These are phyloP conservation scores for Coemansia sp. DNA, from an alignment of 192 early-diverging fungal species.

Conservation along the genomic window DNA sequence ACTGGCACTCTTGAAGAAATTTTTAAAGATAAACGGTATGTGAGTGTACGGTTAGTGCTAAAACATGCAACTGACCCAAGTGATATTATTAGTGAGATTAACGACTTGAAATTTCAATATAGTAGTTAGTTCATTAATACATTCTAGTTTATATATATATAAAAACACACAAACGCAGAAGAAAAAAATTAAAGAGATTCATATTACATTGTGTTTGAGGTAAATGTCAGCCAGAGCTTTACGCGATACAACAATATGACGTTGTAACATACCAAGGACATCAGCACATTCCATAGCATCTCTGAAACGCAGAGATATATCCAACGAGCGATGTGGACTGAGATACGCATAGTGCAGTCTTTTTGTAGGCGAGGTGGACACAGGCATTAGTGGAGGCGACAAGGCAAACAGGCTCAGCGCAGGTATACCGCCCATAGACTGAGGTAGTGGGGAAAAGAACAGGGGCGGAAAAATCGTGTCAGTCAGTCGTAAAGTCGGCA, in stretches of 20 bases:
- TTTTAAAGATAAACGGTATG: neutral
- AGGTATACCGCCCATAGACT: constrained; percentile 36
- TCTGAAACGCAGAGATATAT: constrained; percentile 30
- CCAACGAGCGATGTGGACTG: constrained; percentile 16
- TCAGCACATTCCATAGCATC: constrained; percentile 12
- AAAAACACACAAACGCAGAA: neutral
- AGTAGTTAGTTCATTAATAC: neutral
- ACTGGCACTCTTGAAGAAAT: too few species aligned
- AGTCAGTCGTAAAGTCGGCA: constrained; percentile 11
- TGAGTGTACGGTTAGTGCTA: too few species aligned
- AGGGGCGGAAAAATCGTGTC: constrained; percentile 35
- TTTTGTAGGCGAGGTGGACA: neutral
- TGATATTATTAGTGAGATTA: neutral
- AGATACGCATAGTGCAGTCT: constrained; percentile 24
- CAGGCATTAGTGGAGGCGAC: neutral
- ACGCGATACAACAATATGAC: constrained; percentile 15
- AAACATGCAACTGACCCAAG: neutral
- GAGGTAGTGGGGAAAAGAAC: constrained; percentile 40
- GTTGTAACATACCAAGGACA: neutral
- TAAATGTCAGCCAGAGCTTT: constrained; percentile 30
- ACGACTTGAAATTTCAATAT: neutral
- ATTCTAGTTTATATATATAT: neutral
- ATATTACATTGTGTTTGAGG: constrained; percentile 36
- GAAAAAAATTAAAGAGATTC: neutral
- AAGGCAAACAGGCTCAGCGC: neutral